Evolutionary conservation across 495 filamentous ascomycete species (phyloP), one percentile per base, ranked within the genome.

Genomic region (Haplographium delicatum): DNA sequence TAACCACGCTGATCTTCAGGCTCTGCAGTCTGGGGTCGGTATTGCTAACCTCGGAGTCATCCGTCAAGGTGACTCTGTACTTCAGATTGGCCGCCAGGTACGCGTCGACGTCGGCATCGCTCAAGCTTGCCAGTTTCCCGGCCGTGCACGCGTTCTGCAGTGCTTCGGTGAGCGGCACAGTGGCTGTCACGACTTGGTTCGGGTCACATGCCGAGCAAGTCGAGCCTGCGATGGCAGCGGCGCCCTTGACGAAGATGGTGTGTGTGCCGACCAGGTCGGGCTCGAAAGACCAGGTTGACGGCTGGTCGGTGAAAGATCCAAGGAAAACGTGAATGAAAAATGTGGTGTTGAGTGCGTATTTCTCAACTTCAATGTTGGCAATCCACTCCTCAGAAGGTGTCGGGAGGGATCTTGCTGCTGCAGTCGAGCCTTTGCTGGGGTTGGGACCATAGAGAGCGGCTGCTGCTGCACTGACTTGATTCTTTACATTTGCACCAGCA

Each of bases 271-370:
- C 65, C 8, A 81, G 68, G 42, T 65, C 74, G 4, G 64, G 51
- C 4, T 71, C 67, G 27, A 59, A 58, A 8, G 68, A 58, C 73
- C 76, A 81, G 2, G 53, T 47, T 5, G 46, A 47, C 0, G 69
- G 55, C 40, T 78, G 64, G 3, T 44, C 24, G n/a, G 67, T 64
- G 4, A 68, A 61, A 6, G 62, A 58, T 4, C 81, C 80, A 7
- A 84, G 52, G 63, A 85, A 86, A 46, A 86, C 60, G 60, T 79
- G 74, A 44, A 86, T 66, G 30, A 69, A 73, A 62, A 80, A 83
- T 1, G 79, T 72, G 16, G 68, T 71, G 22, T 66, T 57, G 27
- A 83, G 60, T 13, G 72, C 75, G 37, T 73, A 72, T 53, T 79
- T 80, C 38, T 67, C 60, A 8, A 80, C 80, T 10, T 62, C 60